Percentiles rank a stretch among this genome's conserved stretches.
Evolutionary conservation across 768 basidiomycete species (phyloP).

Genomic region (Leccinum obscurum): DNA sequence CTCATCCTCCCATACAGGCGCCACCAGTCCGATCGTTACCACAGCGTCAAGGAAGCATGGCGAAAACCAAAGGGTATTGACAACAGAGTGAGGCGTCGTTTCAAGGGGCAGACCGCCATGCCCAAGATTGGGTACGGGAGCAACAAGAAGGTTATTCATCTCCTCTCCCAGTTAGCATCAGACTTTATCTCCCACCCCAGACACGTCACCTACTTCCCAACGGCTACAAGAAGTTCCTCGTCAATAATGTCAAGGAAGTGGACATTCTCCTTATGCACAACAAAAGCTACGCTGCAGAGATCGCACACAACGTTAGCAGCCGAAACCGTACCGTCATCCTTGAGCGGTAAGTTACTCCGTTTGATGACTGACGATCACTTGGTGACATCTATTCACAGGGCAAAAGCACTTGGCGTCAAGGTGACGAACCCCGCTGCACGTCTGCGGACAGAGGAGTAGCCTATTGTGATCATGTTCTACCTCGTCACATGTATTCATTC

Average conservation of each 20-base stretch:
- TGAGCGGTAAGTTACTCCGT: constrained; percentile 60
- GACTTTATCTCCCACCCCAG: constrained; percentile 34
- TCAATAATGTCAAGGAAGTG: constrained; percentile 90
- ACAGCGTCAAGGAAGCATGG: constrained; percentile 97
- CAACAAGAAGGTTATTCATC: constrained; percentile 68
- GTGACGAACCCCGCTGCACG: constrained; percentile 92
- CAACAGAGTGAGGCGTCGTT: constrained; percentile 93
- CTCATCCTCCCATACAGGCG: constrained; percentile 55
- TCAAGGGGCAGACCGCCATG: constrained; percentile 96
- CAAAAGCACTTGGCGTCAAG: constrained; percentile 86
- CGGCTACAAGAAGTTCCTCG: constrained; percentile 94
- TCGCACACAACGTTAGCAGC: constrained; percentile 95
- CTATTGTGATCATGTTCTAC: constrained; percentile 37
- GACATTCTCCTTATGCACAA: constrained; percentile 98
- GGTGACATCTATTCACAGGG: constrained; percentile 44
- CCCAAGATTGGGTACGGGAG: constrained; percentile 86
- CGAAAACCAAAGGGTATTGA: constrained; percentile 99
- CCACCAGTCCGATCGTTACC: constrained; percentile 98
- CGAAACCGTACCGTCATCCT: constrained; percentile 91
- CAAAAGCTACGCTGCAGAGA: constrained; percentile 93
- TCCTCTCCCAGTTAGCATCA: not conserved
- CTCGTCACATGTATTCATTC: constrained; percentile 44
- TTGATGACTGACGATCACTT: not conserved
- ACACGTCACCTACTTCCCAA: constrained; percentile 95
- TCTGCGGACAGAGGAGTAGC: constrained; percentile 91